These are phyloP conservation scores for Angomonas ambiguus DNA, from an alignment of 208 protist genomes.

Conservation along the genomic window DNA sequence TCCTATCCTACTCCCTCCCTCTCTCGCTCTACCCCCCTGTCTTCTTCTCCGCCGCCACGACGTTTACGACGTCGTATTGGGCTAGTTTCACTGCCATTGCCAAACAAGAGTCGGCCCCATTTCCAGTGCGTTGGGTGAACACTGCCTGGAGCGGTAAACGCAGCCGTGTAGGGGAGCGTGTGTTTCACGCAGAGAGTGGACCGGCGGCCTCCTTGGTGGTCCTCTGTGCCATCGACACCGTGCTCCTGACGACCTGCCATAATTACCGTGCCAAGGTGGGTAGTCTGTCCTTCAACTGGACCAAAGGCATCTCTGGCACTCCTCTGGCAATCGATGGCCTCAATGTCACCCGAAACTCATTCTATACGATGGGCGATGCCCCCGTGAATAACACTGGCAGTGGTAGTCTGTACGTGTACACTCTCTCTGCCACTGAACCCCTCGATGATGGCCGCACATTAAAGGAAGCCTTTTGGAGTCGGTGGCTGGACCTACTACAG, in stretches of 20 bases:
- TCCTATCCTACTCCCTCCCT: constrained; percentile 13
- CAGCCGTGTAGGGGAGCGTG: constrained; percentile 13
- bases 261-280: background rate
- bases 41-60: constrained; percentile 21
- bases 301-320: constrained; percentile 2
- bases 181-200: background rate
- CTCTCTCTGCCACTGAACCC: background rate
- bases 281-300: background rate
- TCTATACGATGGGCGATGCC: background rate
- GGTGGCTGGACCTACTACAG: constrained; percentile 17
- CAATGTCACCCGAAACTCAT: background rate
- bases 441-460: background rate
- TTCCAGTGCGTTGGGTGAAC: constrained; percentile 19
- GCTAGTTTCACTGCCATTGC: constrained; percentile 14
- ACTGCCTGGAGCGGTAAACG: constrained; percentile 25
- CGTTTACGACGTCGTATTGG: constrained; percentile 20
- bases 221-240: background rate
- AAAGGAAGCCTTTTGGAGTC: constrained; percentile 17
- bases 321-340: background rate
- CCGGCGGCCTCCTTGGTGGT: constrained; percentile 17
- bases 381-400: background rate
- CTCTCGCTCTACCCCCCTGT: constrained; percentile 17
- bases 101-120: background rate
- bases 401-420: background rate
- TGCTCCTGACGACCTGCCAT: background rate